Base-by-base conservation (phyloP, 495 filamentous ascomycete genomes). In the Aspergillus carlsbadensis region DNA sequence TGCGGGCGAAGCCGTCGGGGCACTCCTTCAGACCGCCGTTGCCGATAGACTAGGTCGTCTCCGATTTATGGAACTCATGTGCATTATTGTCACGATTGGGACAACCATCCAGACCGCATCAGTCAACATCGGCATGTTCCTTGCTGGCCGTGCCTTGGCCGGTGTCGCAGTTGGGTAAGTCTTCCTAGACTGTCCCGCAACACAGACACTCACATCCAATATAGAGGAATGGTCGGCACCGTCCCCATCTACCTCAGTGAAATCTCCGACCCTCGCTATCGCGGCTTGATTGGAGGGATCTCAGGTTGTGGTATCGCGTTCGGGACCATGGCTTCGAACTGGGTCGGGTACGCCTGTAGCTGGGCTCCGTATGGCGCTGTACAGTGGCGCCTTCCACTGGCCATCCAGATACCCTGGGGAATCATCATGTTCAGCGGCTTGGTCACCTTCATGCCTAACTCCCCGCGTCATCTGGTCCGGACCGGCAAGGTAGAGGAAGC, bases 201-300 rank as follows among this genome's bases (percentile, higher is more conserved):
- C 52, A 41, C 24, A 10, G 48, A 46, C 20, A 20, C 37, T 21
- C 10, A 26, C 6, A 42, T 21, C 21, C 14, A n/a, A n/a, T 10
- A 37, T 47, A 80, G 77, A 22, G 80, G 77, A 17, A 65, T 84
- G 69, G 80, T 82, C 24, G 78, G 73, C 14, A 84, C 81, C 6
- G 81, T 83, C 20, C 81, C 81, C 2, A 80, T 84, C 58, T 84
- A 84, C 48, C 80, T 84, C 20, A 79, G 74, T 50, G 82, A 84
- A 54, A 83, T 84, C 48, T 81, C 79, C 0, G 68, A 81, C 14
- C 81, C 82, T 0, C 65, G 74, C 10, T 67, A 70, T 55, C 77
- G 82, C 33, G 82, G 82, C 11, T 62, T 84, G 14, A 84, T 85
- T 57, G 82, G 79, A 24, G 81, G 82, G 21, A 80, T 85, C 37